phyloP scores from a whole-genome alignment of 768 basidiomycete species.

The Glaciozyma martinii region DNA sequence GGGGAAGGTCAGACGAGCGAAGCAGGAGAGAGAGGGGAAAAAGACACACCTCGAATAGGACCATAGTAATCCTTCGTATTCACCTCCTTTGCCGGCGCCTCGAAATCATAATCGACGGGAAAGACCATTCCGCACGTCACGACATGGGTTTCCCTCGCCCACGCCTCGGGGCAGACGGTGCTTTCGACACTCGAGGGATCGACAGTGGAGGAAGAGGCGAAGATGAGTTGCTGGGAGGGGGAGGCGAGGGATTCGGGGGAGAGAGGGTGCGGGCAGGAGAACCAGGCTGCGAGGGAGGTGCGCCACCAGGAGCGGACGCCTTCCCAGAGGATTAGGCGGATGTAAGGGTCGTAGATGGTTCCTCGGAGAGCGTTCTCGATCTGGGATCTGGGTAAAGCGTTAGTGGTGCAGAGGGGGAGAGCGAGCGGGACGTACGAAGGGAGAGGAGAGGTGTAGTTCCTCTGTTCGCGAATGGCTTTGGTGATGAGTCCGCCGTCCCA shows the following conservation, averaged over 20 bases:
- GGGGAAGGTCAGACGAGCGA: not conserved
- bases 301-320: constrained; percentile 65
- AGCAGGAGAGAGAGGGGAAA: constrained; percentile 57
- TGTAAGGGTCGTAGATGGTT: constrained; percentile 38
- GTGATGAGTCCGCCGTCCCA: constrained; percentile 71
- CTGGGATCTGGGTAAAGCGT: not conserved
- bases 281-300: constrained; percentile 55
- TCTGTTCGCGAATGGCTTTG: constrained; percentile 64
- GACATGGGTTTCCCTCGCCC: constrained; percentile 29
- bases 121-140: constrained; percentile 30
- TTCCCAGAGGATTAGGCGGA: constrained; percentile 79
- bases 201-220: constrained; percentile 11
- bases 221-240: constrained; percentile 16
- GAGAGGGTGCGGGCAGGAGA: constrained; percentile 51
- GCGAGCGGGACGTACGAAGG: constrained; percentile 64
- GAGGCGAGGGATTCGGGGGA: constrained; percentile 21
- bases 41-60: constrained; percentile 44
- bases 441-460: constrained; percentile 71
- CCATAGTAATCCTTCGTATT: constrained; percentile 74
- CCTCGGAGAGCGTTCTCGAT: constrained; percentile 24
- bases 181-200: not conserved
- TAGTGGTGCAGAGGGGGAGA: constrained; percentile 50
- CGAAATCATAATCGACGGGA: constrained; percentile 13
- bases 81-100: constrained; percentile 8
- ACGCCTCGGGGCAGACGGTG: constrained; percentile 27